Conservation (phyloP, 345 rosid species). For the Eucalyptus leucophloia region DNA sequence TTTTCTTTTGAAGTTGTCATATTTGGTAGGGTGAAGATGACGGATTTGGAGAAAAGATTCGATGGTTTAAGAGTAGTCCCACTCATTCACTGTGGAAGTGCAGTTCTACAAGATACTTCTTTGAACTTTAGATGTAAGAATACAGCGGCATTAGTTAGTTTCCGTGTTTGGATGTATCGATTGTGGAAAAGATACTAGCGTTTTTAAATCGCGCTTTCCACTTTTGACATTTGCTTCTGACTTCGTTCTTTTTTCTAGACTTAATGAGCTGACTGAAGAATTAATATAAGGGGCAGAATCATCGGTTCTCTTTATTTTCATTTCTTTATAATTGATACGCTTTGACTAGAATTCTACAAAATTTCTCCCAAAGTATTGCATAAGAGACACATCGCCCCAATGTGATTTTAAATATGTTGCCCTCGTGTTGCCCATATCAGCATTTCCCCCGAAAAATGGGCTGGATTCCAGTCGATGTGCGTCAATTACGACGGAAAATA, state of each 20-base stretch:
- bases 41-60: background rate
- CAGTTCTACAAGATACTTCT: background rate
- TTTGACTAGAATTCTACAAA: background rate
- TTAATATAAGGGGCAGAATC: background rate
- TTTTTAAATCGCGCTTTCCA: background rate
- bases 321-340: background rate
- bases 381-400: background rate
- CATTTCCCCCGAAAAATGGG: background rate
- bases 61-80: background rate
- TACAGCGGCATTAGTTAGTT: background rate
- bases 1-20: background rate
- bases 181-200: background rate
- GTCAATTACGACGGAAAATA: background rate
- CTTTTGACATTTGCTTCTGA: background rate
- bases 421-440: background rate
- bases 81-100: background rate
- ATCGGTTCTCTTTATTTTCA: background rate
- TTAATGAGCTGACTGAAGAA: background rate
- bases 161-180: background rate
- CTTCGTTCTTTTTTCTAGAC: background rate
- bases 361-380: background rate
- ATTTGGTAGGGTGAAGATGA: background rate
- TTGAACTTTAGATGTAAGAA: background rate
- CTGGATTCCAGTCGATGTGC: background rate
- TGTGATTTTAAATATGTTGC: background rate